Evolutionary conservation across 441 rosid species (phyloP).

Genomic region (Breynia disticha): DNA sequence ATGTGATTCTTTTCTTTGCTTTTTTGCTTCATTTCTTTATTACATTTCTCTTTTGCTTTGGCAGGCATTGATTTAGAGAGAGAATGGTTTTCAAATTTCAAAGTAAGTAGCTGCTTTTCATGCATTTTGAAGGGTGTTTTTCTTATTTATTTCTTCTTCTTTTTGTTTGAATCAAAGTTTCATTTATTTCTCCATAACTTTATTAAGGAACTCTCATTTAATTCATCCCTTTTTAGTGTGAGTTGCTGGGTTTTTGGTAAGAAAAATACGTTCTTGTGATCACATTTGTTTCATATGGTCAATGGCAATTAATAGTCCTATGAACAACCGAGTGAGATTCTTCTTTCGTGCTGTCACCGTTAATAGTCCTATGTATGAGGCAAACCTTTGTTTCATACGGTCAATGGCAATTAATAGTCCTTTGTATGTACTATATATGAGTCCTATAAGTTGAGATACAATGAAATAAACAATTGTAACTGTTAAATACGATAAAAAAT

Average conservation of each 20-base stretch:
- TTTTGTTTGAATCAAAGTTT: constrained; percentile 6
- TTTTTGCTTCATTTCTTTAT: constrained; percentile 30
- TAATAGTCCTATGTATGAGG: too few species aligned
- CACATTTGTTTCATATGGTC: constrained; percentile 19
- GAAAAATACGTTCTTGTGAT: constrained; percentile 15
- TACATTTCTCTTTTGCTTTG: constrained; percentile 37
- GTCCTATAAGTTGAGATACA: too few species aligned
- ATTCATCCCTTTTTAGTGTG: constrained; percentile 13
- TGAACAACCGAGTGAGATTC: too few species aligned
- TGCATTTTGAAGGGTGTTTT: constrained; percentile 16
- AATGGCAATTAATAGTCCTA: constrained; percentile 5
- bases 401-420: too few species aligned
- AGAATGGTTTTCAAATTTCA: constrained; percentile 32
- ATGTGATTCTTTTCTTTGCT: constrained; percentile 15
- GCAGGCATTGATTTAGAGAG: constrained; percentile 22
- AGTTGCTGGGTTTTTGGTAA: too few species aligned
- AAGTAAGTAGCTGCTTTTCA: constrained; percentile 32
- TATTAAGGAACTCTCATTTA: constrained; percentile 6
- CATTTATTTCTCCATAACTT: constrained; percentile 21
- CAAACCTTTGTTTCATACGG: too few species aligned
- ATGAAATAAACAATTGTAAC: too few species aligned
- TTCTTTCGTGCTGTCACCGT: too few species aligned
- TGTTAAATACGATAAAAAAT: too few species aligned
- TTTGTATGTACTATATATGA: too few species aligned
- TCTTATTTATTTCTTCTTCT: too few species aligned